Evolutionary conservation across 148 eudicot species (phyloP).

Genomic region (Simmondsia chinensis): DNA sequence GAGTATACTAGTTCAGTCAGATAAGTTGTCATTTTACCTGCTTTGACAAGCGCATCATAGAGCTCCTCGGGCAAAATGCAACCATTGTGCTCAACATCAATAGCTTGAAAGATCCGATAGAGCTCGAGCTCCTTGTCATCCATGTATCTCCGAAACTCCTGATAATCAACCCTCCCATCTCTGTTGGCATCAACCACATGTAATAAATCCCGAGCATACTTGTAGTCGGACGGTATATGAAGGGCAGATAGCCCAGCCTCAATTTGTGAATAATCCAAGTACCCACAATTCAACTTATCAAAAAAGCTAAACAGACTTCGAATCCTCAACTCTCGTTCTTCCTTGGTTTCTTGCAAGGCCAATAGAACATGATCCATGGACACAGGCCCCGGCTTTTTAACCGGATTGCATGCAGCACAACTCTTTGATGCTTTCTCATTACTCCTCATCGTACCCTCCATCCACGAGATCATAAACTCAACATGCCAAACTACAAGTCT

Average conservation of each 20-base stretch:
- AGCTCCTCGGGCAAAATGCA: constrained; percentile 95
- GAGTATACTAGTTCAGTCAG: background rate
- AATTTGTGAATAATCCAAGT: constrained; percentile 55
- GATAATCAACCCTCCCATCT: constrained; percentile 85
- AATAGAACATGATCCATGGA: constrained; percentile 75
- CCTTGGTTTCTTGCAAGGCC: constrained; percentile 74
- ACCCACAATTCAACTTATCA: constrained; percentile 53
- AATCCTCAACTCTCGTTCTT: constrained; percentile 72
- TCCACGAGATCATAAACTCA: background rate
- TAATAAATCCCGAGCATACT: constrained; percentile 84
- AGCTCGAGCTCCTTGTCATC: constrained; percentile 95
- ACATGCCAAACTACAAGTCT: no score
- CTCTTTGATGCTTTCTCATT: constrained; percentile 19
- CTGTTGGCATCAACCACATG: constrained; percentile 71
- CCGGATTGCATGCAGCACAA: constrained; percentile 54
- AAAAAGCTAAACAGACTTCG: constrained; percentile 62
- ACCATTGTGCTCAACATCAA: constrained; percentile 97
- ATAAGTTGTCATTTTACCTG: constrained; percentile 46
- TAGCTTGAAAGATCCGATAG: constrained; percentile 84
- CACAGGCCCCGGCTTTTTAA: constrained; percentile 57
- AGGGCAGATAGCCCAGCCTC: constrained; percentile 69
- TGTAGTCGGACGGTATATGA: constrained; percentile 78
- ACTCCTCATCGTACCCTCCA: constrained; percentile 22
- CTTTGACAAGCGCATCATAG: constrained; percentile 88
- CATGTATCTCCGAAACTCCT: constrained; percentile 88